Conservation (phyloP, 2,329 filamentous ascomycete species). For the Cladosporium sp. region DNA sequence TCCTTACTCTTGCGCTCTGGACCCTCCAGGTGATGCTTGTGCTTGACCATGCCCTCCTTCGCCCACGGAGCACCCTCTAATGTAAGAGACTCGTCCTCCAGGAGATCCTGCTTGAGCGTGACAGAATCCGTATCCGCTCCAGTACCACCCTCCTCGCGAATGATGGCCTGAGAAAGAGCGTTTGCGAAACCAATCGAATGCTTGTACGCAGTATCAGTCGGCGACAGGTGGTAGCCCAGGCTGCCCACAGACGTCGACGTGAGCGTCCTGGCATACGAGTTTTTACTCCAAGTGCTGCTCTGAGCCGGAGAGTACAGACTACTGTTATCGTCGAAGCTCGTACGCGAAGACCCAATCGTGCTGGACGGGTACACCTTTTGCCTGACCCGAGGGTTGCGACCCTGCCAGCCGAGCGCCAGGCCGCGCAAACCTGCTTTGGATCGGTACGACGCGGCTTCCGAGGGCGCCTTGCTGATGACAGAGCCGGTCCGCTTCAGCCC, state of each 20-base stretch:
- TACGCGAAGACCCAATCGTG: slow-evolving; percentile 82
- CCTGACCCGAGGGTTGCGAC: slow-evolving; percentile 75
- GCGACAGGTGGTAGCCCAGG: slow-evolving; percentile 66
- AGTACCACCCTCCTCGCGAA: slow-evolving; percentile 70
- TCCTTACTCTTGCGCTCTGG: slow-evolving; percentile 90
- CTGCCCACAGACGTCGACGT: slow-evolving; percentile 91
- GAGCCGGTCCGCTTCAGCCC: slow-evolving; percentile 76
- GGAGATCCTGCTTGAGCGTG: slow-evolving; percentile 41
- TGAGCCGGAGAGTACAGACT: slow-evolving; percentile 87
- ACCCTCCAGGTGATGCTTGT: slow-evolving; percentile 92
- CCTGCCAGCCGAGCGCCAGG: slow-evolving; percentile 64
- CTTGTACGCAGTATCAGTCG: slow-evolving; percentile 68
- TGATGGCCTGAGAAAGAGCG: slow-evolving; percentile 91
- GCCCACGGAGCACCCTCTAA: slow-evolving; percentile 94
- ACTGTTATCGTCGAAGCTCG: slow-evolving; percentile 84
- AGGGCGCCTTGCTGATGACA: slow-evolving; percentile 86
- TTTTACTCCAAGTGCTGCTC: slow-evolving; percentile 93
- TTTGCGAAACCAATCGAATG: slow-evolving; percentile 97
- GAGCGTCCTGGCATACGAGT: slow-evolving; percentile 83
- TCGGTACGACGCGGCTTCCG: slow-evolving; percentile 68
- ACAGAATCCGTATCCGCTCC: slow-evolving; percentile 33
- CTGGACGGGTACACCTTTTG: slow-evolving; percentile 69
- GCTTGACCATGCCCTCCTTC: slow-evolving; percentile 91
- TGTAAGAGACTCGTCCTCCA: slow-evolving; percentile 89
- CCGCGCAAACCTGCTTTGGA: slow-evolving; percentile 59